These are phyloP conservation scores for Stephania cephalantha DNA, from an alignment of 164 flowering plant genomes.

Conservation along the genomic window DNA sequence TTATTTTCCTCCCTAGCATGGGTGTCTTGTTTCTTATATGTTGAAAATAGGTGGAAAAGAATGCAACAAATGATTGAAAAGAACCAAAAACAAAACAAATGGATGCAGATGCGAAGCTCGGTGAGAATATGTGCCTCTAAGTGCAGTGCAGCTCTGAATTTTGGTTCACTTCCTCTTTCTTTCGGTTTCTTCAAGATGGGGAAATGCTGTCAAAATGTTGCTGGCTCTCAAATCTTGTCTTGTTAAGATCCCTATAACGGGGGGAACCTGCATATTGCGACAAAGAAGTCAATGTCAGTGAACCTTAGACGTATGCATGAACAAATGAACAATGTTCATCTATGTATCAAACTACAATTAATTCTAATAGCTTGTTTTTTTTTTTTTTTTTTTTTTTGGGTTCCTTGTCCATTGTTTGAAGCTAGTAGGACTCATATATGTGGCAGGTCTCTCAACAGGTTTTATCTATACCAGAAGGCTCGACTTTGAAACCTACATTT, in stretches of 20 bases:
- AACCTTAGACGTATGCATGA: background rate
- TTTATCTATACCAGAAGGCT: no score
- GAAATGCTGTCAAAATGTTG: constrained; percentile 70
- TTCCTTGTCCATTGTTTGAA: no score
- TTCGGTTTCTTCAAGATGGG: constrained; percentile 46
- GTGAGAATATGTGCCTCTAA: constrained; percentile 11
- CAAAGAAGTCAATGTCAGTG: constrained; percentile 16
- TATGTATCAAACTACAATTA: no score
- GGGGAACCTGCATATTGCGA: constrained; percentile 45
- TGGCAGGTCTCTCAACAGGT: no score
- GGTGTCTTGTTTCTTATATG: constrained; percentile 7
- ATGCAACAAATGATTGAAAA: constrained; percentile 21
- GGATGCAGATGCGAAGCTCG: background rate
- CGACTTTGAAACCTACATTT: no score
- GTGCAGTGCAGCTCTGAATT: no score
- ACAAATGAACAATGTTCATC: background rate
- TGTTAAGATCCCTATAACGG: constrained; percentile 86
- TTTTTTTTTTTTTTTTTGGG: no score
- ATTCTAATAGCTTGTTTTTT: no score
- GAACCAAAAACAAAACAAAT: background rate
- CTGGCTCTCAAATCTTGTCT: constrained; percentile 80
- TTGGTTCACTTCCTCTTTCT: constrained; percentile 34
- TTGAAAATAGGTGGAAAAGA: constrained; percentile 21
- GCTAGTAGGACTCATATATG: no score
- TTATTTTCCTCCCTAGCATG: constrained; percentile 6